These are phyloP conservation scores for Euptelea pleiosperma DNA, from an alignment of 164 flowering plant species.

Conservation along the genomic window DNA sequence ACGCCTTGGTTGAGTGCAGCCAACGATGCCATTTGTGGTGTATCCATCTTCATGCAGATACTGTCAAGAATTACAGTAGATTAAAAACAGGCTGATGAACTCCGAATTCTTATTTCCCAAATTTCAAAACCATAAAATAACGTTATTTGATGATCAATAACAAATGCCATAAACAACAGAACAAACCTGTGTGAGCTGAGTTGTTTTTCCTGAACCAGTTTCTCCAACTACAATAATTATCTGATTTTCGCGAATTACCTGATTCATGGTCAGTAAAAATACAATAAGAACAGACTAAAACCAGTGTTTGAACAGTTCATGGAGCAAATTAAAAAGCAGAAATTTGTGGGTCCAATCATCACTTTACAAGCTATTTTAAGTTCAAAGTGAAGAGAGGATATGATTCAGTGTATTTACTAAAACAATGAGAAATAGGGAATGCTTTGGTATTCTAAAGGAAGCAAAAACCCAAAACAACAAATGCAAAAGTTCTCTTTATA, in stretches of 20 bases:
- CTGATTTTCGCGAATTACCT: slow-evolving; percentile 96
- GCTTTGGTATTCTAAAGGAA: too few species aligned
- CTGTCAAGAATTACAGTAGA: slow-evolving; percentile 38
- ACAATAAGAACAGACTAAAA: not conserved
- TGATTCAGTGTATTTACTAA: too few species aligned
- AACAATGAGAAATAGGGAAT: too few species aligned
- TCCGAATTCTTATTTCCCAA: not conserved
- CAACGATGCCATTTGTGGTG: slow-evolving; percentile 67
- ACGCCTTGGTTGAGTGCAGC: slow-evolving; percentile 99
- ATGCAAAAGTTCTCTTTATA: too few species aligned
- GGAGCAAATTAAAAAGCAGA: slow-evolving; percentile 2
- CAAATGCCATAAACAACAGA: not conserved
- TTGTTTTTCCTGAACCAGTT: slow-evolving; percentile 98
- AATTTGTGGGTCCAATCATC: not conserved
- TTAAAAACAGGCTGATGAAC: slow-evolving; percentile 5
- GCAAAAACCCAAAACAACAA: too few species aligned
- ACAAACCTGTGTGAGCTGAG: slow-evolving; percentile 91
- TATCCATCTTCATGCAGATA: slow-evolving; percentile 93
- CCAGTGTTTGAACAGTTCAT: not conserved
- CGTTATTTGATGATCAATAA: too few species aligned
- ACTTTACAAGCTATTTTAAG: not conserved
- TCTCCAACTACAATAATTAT: slow-evolving; percentile 92
- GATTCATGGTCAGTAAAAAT: slow-evolving; percentile 2
- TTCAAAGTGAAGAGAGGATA: too few species aligned
- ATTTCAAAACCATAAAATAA: not conserved